These are phyloP conservation scores for Leccinum obscurum DNA, from an alignment of 768 basidiomycete genomes.

Conservation along the genomic window DNA sequence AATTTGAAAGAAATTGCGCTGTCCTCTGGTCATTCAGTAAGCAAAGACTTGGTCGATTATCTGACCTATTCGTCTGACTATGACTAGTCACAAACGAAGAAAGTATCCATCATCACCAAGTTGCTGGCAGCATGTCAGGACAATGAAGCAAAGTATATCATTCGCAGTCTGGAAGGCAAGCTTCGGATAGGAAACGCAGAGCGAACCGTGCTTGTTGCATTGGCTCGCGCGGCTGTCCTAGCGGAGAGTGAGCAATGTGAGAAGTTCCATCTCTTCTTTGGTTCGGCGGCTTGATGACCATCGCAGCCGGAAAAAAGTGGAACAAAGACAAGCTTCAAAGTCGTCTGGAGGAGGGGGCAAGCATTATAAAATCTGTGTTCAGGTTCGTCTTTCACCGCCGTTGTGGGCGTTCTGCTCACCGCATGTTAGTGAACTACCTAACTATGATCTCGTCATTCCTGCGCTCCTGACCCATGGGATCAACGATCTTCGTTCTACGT, in stretches of 20 bases:
- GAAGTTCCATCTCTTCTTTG: slow-evolving; percentile 4
- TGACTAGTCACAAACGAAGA: slow-evolving; percentile 86
- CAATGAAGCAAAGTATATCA: slow-evolving; percentile 93
- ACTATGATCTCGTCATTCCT: slow-evolving; percentile 90
- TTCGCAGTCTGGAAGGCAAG: slow-evolving; percentile 95
- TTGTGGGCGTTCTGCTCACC: slow-evolving; percentile 4
- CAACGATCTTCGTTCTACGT: slow-evolving; percentile 62
- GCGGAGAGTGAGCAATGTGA: slow-evolving; percentile 70
- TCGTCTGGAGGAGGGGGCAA: slow-evolving; percentile 74
- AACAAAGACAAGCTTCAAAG: slow-evolving; percentile 68
- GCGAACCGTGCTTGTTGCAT: slow-evolving; percentile 90
- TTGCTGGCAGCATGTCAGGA: slow-evolving; percentile 90
- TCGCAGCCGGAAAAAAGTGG: slow-evolving; percentile 69
- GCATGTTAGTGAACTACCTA: slow-evolving; percentile 79
- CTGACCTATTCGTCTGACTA: not conserved
- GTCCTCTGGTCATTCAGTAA: slow-evolving; percentile 78
- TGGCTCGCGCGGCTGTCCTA: slow-evolving; percentile 87
- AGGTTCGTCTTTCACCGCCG: slow-evolving; percentile 52
- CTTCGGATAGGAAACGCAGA: slow-evolving; percentile 97
- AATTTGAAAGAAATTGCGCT: slow-evolving; percentile 88
- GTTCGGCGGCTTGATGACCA: slow-evolving; percentile 2
- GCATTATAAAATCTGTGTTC: slow-evolving; percentile 85
- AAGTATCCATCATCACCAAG: slow-evolving; percentile 93
- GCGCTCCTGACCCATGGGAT: slow-evolving; percentile 82
- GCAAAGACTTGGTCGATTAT: slow-evolving; percentile 17